Base-by-base conservation (phyloP, 352 stramenopile genomes). In the Globisporangium lucens region DNA sequence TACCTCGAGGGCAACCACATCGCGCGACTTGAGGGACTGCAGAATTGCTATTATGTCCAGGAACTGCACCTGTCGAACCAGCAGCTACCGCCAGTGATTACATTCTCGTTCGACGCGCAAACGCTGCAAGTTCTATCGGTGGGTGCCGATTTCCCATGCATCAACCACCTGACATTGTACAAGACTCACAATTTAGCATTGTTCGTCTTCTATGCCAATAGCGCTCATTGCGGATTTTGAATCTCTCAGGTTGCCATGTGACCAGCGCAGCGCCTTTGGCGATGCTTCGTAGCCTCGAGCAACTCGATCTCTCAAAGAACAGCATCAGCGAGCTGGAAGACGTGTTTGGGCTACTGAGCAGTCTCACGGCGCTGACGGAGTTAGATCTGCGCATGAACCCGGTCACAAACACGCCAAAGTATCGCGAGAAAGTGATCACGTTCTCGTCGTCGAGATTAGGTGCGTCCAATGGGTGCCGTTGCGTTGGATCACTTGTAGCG, bases 51-150 rank as follows among this genome's bases (percentile, higher is more conserved):
- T 12, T 71, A 62, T 9, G 60, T 93, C n/a, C 75, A 87, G 43
- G 83, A 93, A 38, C 74, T 93, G 13, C 81, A 91, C 53, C 61
- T 93, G 35, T 80, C 78, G 29, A 90, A 91, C 65, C 85, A 93
- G 62, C 59, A 46, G 4, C 53, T 90, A 20, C n/a, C 72, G 0
- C 47, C 68, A 2, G 56, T 61, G 12, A 36, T 60, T 1, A 10
- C 63, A 7, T 91, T 90, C 46, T 76, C 72, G 4, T 89, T 90
- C 38, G 77, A 91, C 20, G 61, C 70, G 4, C 61, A 75, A 17
- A 77, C 77, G 9, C 75, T 93, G 15, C 66, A 66, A 29, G 63
- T 75, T 4, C 60, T 90, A 15, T 74, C 74, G 57, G 79, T 93
- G 10, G 27, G 51, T 49, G 52, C 10, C 35, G 6, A 52, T 10